Conservation (phyloP, 2,329 filamentous ascomycete genomes). For the Aspergillus alliaceus region DNA sequence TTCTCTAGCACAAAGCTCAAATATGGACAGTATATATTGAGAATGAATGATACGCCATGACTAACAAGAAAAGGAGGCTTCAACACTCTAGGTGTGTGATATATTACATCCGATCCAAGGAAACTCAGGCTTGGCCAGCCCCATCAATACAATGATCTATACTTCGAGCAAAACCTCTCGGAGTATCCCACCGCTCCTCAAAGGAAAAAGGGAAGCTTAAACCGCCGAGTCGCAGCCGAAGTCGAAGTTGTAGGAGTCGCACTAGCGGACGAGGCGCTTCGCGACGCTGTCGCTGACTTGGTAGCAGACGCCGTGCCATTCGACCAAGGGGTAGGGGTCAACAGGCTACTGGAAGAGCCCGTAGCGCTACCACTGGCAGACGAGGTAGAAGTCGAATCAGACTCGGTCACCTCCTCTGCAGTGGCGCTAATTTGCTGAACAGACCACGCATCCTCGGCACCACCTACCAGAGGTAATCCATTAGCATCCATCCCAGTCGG, state of each 20-base stretch:
- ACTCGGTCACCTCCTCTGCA: background rate
- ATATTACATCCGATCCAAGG: background rate
- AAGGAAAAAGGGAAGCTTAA: background rate
- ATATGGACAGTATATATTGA: no score
- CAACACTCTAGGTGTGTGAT: no score
- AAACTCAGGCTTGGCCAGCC: background rate
- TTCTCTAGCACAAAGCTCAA: no score
- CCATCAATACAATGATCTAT: background rate
- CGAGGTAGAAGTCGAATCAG: background rate
- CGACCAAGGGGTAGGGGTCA: background rate
- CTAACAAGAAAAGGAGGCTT: no score
- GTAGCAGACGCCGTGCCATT: background rate
- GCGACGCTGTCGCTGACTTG: background rate
- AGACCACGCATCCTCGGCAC: background rate
- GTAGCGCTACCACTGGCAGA: background rate
- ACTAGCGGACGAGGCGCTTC: background rate
- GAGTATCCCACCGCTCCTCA: background rate
- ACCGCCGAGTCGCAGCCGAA: background rate
- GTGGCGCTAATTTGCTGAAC: background rate
- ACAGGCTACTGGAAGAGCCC: background rate
- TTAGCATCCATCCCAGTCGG: background rate
- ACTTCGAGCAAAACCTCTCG: background rate
- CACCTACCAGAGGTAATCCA: background rate
- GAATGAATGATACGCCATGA: no score
- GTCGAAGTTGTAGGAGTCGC: background rate